phyloP scores from a whole-genome alignment of 805 yeast genomes.

The Cyberlindnera euphorbiae region DNA sequence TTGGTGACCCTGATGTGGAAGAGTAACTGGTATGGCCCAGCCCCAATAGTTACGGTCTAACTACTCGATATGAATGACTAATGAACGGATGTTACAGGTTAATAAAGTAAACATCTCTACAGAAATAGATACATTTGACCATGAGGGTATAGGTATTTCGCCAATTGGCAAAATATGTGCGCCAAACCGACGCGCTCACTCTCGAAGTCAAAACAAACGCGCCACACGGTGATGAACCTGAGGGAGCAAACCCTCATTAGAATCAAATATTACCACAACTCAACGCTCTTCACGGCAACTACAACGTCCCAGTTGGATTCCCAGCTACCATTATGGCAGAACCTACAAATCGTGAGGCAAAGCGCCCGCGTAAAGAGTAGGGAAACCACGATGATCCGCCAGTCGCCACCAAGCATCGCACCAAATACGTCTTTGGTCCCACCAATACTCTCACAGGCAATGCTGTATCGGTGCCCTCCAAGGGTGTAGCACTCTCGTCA shows the following conservation, averaged over 20 bases:
- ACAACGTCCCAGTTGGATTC: too few species aligned
- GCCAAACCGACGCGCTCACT: neutral
- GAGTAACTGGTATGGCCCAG: too few species aligned
- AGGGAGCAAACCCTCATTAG: too few species aligned
- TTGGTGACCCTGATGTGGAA: too few species aligned
- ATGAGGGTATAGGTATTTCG: too few species aligned
- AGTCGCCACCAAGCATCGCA: conserved; percentile 6
- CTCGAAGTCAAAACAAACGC: conserved; percentile 5
- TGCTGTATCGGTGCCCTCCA: conserved; percentile 6
- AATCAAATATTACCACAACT: too few species aligned
- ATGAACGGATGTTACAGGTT: too few species aligned
- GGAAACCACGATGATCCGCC: conserved; percentile 4
- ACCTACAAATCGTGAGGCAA: conserved; percentile 1
- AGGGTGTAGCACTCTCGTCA: conserved; percentile 1
- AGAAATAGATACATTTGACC: too few species aligned
- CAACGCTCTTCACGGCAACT: too few species aligned
- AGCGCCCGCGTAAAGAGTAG: conserved; percentile 13
- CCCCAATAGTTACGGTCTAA: too few species aligned
- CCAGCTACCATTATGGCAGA: neutral
- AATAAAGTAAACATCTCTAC: too few species aligned
- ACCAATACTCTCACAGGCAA: conserved; percentile 6
- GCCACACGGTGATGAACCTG: neutral
- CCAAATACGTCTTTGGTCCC: conserved; percentile 14
- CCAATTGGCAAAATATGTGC: neutral
- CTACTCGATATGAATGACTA: too few species aligned